Base-by-base conservation (phyloP, 768 basidiomycete species). In the Trametes elegans region DNA sequence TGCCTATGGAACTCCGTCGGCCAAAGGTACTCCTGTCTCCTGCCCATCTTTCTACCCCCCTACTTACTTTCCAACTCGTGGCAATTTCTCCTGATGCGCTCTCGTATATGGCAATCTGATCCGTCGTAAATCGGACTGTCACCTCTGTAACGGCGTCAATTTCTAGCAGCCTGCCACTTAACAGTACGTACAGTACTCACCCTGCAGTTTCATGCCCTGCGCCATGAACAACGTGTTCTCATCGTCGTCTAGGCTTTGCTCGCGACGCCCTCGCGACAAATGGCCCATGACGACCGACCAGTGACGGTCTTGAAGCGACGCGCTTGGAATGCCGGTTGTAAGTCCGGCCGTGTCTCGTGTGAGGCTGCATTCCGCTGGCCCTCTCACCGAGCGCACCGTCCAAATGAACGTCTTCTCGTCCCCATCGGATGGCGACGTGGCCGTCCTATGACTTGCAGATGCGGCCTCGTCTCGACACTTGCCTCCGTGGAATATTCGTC, bases 391-490 rank as follows among this genome's bases (percentile, higher is more conserved):
- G 36, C 34, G 16, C 32, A 38, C 24, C 42, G 29, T 36, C 34
- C 28, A 40, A 46, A 38, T 38, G 38, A 49, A 19, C 35, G 29
- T 19, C 19, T 57, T 45, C 35, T 50, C 36, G 48, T 21, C 35
- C 27, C 23, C 27, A n/a, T 31, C 42, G 23, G 13, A 7, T 39
- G 14, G 43, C 35, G 44, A 44, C 50, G n/a, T 41, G 36, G 28
- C 24, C 56, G 26, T 48, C 50, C 40, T 42, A 42, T 58, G 57
- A 58, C 57, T 43, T 19, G 36, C 45, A 36, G 18, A 16, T 19
- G 50, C 57, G 45, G 39, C 49, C 38, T 53, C 46, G 32, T 49
- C 45, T 53, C 50, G 38, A 43, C 44, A 58, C 31, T 31, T 35
- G 47, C 45, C 40, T 44, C 24, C 39, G 23, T 48, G 23, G 57